phyloP scores from a whole-genome alignment of 139 green algal species.

The Microglena sp. region DNA sequence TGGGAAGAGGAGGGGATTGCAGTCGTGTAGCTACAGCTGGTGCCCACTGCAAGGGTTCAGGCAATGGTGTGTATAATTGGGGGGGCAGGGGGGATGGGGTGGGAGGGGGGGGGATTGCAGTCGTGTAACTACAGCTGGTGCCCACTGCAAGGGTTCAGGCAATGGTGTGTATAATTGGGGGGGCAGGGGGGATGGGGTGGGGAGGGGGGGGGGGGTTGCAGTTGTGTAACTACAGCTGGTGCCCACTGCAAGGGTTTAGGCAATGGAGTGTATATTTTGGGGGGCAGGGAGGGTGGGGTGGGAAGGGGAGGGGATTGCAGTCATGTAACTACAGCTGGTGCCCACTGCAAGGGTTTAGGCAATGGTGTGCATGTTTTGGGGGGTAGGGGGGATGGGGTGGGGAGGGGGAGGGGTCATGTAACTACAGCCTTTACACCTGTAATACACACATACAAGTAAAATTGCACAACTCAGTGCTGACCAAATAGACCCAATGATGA shows the following conservation, averaged over 20 bases:
- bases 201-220: constrained; percentile 87
- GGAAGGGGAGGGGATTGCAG: constrained; percentile 85
- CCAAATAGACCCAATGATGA: no score
- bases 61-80: no score
- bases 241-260: constrained; percentile 51
- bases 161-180: no score
- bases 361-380: no score
- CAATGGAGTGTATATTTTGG: constrained; percentile 85
- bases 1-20: constrained; percentile 86
- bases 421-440: no score
- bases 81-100: no score
- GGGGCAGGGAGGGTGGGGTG: constrained; percentile 92
- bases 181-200: constrained; percentile 86
- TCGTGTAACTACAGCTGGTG: constrained; percentile 88
- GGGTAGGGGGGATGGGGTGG: no score
- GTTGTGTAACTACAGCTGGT: constrained; percentile 87
- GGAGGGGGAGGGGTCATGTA: no score
- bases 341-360: constrained; percentile 34
- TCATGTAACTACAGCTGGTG: constrained; percentile 88
- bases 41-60: constrained; percentile 54
- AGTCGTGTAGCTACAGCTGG: constrained; percentile 84
- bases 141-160: constrained; percentile 34
- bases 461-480: no score
- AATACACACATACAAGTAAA: no score
- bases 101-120: no score